Evolutionary conservation across 176 grass and related monocot genomes (phyloP).

Genomic region (Bolboschoenus planiculmis): DNA sequence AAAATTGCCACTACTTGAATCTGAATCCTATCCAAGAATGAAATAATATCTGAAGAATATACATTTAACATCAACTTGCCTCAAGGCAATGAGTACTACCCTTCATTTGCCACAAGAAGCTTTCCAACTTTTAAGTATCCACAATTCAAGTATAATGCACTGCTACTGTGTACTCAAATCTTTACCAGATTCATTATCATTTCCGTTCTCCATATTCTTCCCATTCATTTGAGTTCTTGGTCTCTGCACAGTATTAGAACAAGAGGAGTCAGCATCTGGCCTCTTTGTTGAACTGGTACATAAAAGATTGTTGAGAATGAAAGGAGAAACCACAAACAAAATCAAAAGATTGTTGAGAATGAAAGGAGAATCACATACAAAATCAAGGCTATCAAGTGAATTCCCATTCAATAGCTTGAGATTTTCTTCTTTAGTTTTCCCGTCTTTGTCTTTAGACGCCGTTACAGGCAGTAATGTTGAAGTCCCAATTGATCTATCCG

Average conservation of each 20-base stretch:
- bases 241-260: slow-evolving; percentile 43
- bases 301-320: neutral
- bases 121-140: neutral
- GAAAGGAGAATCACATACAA: slow-evolving; percentile 36
- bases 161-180: slow-evolving; percentile 21
- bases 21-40: slow-evolving; percentile 11
- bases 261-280: slow-evolving; percentile 13
- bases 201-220: slow-evolving; percentile 38
- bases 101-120: neutral
- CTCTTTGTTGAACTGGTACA: neutral
- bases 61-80: neutral
- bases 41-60: slow-evolving; percentile 18
- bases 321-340: slow-evolving; percentile 37
- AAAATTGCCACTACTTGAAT: slow-evolving; percentile 16
- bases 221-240: slow-evolving; percentile 78
- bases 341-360: slow-evolving; percentile 32
- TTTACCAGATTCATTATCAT: slow-evolving; percentile 24
- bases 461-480: slow-evolving; percentile 60
- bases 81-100: neutral
- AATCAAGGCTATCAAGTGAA: slow-evolving; percentile 64
- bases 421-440: slow-evolving; percentile 56
- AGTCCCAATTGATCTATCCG: slow-evolving; percentile 49
- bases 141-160: neutral
- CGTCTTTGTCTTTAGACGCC: slow-evolving; percentile 46
- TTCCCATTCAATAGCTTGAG: slow-evolving; percentile 81